Base-by-base conservation (phyloP, 768 basidiomycete genomes). In the Phaeotremella fagi region DNA sequence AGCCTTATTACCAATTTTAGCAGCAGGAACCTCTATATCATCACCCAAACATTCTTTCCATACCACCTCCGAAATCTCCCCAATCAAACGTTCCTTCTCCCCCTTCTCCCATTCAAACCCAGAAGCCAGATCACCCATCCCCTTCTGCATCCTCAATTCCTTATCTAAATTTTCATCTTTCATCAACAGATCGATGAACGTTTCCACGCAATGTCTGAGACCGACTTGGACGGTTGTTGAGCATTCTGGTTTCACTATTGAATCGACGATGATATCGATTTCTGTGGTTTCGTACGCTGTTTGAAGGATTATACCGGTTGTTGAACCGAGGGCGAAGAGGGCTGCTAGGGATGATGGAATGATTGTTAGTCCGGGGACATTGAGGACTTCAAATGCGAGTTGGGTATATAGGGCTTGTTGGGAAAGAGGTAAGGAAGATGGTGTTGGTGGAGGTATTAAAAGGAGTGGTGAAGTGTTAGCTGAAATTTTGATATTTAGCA, bases 321-420 rank as follows among this genome's bases (percentile, higher is more conserved):
- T 63, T 5, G 63, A 52, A 5, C 68, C 68, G 3, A 74, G 61
- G 1, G 68, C 72, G 50, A 59, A 71, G 2, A 71, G 51, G 1
- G 68, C 48, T 1, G 72, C 72, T 6, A 70, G 55, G 0, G 68
- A 61, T 20, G 59, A 50, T 29, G 68, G 64, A 12, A 74, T 48
- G 18, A 70, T 41, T 23, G 62, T 57, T 44, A 74, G 57, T 22
- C 59, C 61, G 2, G 72, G 65, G 20, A 61, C 60, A 49, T 74
- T 74, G 35, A 74, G 63, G 1, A 35, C 27, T 52, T 74, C 72
- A 54, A 74, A 74, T 0, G 68, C 63, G 22, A 74, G 18, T 50
- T 67, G 70, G 25, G 65, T 64, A 55, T 71, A 71, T 3, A 50
- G 29, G 4, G 64, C 68, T 51, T 68, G 64, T 11, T 25, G 28